Evolutionary conservation across 2,329 filamentous ascomycete genomes (phyloP), one percentile per base, ranked within the genome.

Genomic region (Alternaria ventricosa): DNA sequence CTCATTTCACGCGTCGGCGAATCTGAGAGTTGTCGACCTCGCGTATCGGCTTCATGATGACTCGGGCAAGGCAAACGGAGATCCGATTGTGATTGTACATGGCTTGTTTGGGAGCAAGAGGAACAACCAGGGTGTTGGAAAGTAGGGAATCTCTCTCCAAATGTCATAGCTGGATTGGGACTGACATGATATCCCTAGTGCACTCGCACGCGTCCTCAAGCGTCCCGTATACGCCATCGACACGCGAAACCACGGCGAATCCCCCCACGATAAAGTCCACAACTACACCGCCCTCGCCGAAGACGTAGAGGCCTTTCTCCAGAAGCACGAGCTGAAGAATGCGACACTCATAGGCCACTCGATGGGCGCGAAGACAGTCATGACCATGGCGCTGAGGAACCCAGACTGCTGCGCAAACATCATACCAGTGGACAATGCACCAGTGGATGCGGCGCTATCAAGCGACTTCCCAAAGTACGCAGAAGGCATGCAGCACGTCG

Each of bases 301-400:
- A 68, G 95, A 98, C 73, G 89, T 97, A 11, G 88, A 90, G 58
- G 84, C 86, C 47, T 98, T 98, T 79, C 90, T 98, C 60, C 72
- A 85, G 6, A 82, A 91, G 58, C 90, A 96, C 78, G 83, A 85
- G 4, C 82, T 97, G n/a, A 82, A 86, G 47, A 83, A 91, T 27
- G 85, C 90, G 2, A 93, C 92, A 0, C 82, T 98, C 27, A 96
- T 98, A 73, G 95, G 95, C 0, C 96, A 98, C 81, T 97, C 93
- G 2, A 98, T 98, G 95, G 95, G 96, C 67, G 95, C 95, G 50
- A 98, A 98, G 84, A 90, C 91, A 2, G 93, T 93, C 71, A 97
- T 98, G 95, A 85, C 91, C 0, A 84, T 97, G 62, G 93, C 93
- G 4, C 87, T 98, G 36, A 84, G 87, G 46, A 86, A 88, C 1